Evolutionary conservation across 2,329 filamentous ascomycete genomes (phyloP), one percentile per base, ranked within the genome.

Genomic region (Beauveria caledonica): DNA sequence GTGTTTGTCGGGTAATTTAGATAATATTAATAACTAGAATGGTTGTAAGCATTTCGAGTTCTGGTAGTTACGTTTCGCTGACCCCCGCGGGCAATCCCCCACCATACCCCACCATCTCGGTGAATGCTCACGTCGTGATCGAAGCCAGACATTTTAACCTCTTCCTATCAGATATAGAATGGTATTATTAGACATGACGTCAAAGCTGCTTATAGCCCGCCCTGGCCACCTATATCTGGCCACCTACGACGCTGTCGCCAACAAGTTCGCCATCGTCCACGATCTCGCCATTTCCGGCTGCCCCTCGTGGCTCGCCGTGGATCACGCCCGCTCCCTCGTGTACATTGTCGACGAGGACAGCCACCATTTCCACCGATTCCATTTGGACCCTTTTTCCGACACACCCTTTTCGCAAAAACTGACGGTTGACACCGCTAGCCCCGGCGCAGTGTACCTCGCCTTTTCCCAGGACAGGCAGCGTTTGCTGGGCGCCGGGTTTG

Each of bases 321-420:
- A 69, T 19, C 73, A 74, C 27, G 71, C 74, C 65, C 65, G 69
- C 5, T 25, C 51, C n/a, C 58, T 61, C 21, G 62, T 82, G 48
- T 81, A 79, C 62, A 76, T 76, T 49, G 76, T 78, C 21, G 73
- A 82, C 63, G 80, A 83, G 72, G 75, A 74, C 64, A 70, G 72
- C 64, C 68, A 69, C 54, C 65, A 68, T 49, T 68, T 76, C n/a
- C 72, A 73, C 61, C 66, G 75, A 17, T 78, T 78, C 65, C 70
- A 67, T 19, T 64, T 78, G 36, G 71, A 78, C 62, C 63, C 67
- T 5, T 62, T 64, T 40, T 65, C 64, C 45, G 70, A 70, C 62
- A 67, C 67, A 42, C 66, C 54, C 2, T 61, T 77, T 17, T 61
- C 55, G 4, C 61, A 65, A 29, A 65, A 66, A 11, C 66, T 70